These are phyloP conservation scores for Coniferiporia sulphurascens DNA, from an alignment of 1,284 basidiomycete species.

Conservation along the genomic window DNA sequence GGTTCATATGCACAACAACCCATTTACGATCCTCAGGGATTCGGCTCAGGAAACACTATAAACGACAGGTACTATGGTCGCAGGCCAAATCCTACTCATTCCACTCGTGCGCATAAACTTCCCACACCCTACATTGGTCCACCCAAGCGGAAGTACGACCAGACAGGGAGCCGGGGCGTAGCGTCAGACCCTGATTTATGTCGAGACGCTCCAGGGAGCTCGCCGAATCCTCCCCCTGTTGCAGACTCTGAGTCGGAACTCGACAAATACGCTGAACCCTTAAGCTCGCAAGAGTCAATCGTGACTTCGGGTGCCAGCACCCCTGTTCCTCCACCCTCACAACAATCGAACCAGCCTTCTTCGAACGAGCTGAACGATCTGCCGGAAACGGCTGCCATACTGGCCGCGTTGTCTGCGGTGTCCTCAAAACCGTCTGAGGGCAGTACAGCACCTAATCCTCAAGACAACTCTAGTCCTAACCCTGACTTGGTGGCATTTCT, in stretches of 20 bases:
- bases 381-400: slow-evolving; percentile 13
- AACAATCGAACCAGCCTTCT: background rate
- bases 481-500: slow-evolving; percentile 12
- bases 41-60: background rate
- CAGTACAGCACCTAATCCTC: background rate
- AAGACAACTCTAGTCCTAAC: background rate
- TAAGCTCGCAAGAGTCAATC: background rate
- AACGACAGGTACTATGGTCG: background rate
- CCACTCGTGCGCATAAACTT: slow-evolving; percentile 14
- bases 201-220: background rate
- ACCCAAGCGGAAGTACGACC: slow-evolving; percentile 10
- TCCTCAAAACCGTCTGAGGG: background rate
- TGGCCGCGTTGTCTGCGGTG: slow-evolving; percentile 13
- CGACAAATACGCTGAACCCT: background rate
- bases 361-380: background rate
- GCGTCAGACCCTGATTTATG: background rate
- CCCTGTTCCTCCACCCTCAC: background rate
- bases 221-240: background rate
- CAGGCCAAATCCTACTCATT: slow-evolving; percentile 12
- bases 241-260: background rate
- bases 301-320: background rate
- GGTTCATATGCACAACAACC: background rate
- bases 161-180: background rate
- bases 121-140: slow-evolving; percentile 19
- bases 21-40: background rate